Base-by-base conservation (phyloP, 2,329 filamentous ascomycete species). In the Teratosphaeriaceae sp. region DNA sequence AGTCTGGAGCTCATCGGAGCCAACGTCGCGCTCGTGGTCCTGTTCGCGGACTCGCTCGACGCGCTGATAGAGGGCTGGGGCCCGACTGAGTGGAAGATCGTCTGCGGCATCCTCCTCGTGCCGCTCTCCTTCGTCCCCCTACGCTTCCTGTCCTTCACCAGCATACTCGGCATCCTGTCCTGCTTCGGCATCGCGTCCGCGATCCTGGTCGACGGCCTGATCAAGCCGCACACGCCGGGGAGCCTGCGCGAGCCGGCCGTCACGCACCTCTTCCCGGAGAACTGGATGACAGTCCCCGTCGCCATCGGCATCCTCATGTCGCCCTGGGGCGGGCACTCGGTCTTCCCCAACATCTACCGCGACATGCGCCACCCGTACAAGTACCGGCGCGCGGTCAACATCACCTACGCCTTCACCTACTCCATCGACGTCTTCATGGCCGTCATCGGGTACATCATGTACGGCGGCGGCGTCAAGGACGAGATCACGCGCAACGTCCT, bases 11-110 rank as follows among this genome's bases (percentile, higher is more conserved):
- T 97, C 20, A 66, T 95, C 23, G 89, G 85, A 6, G 86, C 88
- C 18, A 94, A 87, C 59, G 89, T 97, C 22, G 90, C 90, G 2
- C 74, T 95, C 3, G 78, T 94, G 23, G 86, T 95, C 16, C 76
- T 96, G n/a, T 97, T 97, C 63, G 86, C 87, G n/a, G 92, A 97
- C 66, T 94, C 86, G 34, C 74, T 97, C 54, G 72, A 86, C 55
- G 76, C 86, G 12, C 68, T 97, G 16, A 78, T 96, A 39, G 85
- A 88, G 0, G 80, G 77, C 0, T 67, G 85, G 49, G 79, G 76
- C 36, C 68, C 85, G 4, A 74, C 78, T 0, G 70, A 79, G 47
- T 97, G 90, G 89, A 97, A 97, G 67, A 71, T 90, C 23, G 65
- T 94, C 22, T 94, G 88, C 62, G 83, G 86, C 13, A 47, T 87